phyloP scores from a whole-genome alignment of 139 green algal genomes.

The Dunaliella primolecta region DNA sequence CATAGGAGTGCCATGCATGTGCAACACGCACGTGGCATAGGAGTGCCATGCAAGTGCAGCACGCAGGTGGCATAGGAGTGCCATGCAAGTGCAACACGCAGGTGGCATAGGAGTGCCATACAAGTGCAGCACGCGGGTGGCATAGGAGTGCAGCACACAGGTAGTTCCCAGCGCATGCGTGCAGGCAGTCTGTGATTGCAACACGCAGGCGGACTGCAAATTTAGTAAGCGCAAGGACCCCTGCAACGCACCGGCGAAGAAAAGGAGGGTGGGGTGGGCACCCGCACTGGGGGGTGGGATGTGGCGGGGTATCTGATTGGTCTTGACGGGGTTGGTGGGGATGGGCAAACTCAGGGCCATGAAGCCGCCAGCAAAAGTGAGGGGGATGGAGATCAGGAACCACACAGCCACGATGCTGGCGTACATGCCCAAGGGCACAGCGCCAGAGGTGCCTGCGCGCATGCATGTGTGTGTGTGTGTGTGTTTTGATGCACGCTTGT shows the following conservation, averaged over 20 bases:
- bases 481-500: background rate
- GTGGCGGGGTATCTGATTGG: slow-evolving; percentile 97
- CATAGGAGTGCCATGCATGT: too few relatives aligned
- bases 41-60: too few relatives aligned
- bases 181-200: too few relatives aligned
- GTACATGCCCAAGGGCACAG: slow-evolving; percentile 84
- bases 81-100: too few relatives aligned
- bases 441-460: slow-evolving; percentile 50
- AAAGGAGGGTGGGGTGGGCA: slow-evolving; percentile 75
- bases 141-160: too few relatives aligned
- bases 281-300: slow-evolving; percentile 74
- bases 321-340: slow-evolving; percentile 74
- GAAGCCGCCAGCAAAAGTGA: slow-evolving; percentile 66
- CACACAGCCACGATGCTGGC: slow-evolving; percentile 86
- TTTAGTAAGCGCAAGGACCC: too few relatives aligned
- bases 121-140: too few relatives aligned
- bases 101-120: too few relatives aligned
- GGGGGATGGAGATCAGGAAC: slow-evolving; percentile 84
- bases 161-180: too few relatives aligned
- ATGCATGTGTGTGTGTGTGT: background rate
- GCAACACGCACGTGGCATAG: too few relatives aligned
- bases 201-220: too few relatives aligned
- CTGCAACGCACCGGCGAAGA: slow-evolving; percentile 63
- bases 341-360: slow-evolving; percentile 52
- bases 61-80: too few relatives aligned